Evolutionary conservation across 2,329 filamentous ascomycete genomes (phyloP).

Genomic region (Ceratocystis albifundus): DNA sequence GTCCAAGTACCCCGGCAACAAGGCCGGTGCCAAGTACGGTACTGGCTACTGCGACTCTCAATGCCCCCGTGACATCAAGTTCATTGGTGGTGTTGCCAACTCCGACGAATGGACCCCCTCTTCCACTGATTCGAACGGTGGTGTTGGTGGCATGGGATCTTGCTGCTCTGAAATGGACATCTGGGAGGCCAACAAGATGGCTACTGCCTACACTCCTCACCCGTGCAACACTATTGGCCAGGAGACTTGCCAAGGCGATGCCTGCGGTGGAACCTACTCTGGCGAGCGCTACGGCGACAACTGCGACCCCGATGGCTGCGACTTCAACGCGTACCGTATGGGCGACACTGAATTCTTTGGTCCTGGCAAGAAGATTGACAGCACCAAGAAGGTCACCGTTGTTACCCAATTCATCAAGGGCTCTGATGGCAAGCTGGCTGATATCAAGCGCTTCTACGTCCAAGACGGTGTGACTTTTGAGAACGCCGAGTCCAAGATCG

Average conservation of each 20-base stretch:
- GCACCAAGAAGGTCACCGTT: conserved; percentile 45
- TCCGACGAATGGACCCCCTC: conserved; percentile 38
- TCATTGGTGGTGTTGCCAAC: conserved; percentile 37
- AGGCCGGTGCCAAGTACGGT: conserved; percentile 41
- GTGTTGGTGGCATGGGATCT: conserved; percentile 38
- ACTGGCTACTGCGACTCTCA: conserved; percentile 44
- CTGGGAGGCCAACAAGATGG: conserved; percentile 49
- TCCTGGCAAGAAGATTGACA: conserved; percentile 45
- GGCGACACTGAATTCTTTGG: conserved; percentile 51
- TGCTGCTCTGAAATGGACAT: conserved; percentile 49
- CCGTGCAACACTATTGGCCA: conserved; percentile 33
- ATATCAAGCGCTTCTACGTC: conserved; percentile 49
- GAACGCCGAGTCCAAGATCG: conserved; percentile 30
- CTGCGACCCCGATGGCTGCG: conserved; percentile 55
- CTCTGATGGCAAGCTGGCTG: conserved; percentile 26
- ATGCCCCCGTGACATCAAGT: conserved; percentile 39
- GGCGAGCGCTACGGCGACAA: conserved; percentile 43
- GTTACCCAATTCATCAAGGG: conserved; percentile 45
- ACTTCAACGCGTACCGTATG: conserved; percentile 54
- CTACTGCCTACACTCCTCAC: conserved; percentile 46
- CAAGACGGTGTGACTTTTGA: conserved; percentile 46
- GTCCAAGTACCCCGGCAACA: conserved; percentile 36
- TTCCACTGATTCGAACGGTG: conserved; percentile 40
- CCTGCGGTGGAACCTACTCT: conserved; percentile 40
- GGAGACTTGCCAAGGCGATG: conserved; percentile 24